These are phyloP conservation scores for Pestalotiopsis sp. DNA, from an alignment of 2,329 filamentous ascomycete species.

Conservation along the genomic window DNA sequence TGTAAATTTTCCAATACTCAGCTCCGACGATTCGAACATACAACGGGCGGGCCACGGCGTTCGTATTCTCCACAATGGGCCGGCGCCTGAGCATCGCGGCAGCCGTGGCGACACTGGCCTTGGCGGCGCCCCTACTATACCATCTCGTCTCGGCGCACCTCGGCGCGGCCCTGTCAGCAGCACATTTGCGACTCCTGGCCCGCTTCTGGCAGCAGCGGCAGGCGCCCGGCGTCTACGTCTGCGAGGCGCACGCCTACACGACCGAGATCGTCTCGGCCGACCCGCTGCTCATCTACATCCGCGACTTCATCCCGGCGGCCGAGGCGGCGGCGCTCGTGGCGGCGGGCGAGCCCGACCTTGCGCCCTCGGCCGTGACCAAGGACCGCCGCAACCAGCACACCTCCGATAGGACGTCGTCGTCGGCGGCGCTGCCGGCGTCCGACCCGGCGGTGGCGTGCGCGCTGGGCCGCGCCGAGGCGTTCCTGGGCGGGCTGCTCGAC, in stretches of 20 bases:
- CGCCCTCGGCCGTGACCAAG: constrained; percentile 32
- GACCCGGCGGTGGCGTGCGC: constrained; percentile 34
- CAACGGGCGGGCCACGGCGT: background rate
- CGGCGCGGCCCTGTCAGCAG: background rate
- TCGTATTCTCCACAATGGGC: background rate
- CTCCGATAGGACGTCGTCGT: constrained; percentile 33
- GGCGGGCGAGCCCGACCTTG: constrained; percentile 31
- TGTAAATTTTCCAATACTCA: background rate
- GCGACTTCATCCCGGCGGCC: constrained; percentile 29
- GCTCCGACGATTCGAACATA: background rate
- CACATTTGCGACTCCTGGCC: constrained; percentile 6
- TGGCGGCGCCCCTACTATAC: constrained; percentile 15
- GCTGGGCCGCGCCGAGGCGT: constrained; percentile 27
- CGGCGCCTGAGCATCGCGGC: constrained; percentile 11
- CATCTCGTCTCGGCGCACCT: background rate
- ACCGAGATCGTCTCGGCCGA: constrained; percentile 37
- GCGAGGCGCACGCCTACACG: constrained; percentile 30
- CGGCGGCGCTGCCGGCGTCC: constrained; percentile 31
- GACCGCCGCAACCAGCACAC: constrained; percentile 27
- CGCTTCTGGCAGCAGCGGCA: background rate
- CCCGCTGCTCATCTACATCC: constrained; percentile 40
- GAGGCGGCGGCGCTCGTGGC: constrained; percentile 31
- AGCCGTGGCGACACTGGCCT: constrained; percentile 11
- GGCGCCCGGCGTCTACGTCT: constrained; percentile 21
- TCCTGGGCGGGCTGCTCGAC: constrained; percentile 33